Percentiles rank a stretch among this genome's conserved stretches.
Evolutionary conservation across 805 yeast genomes (phyloP).

Genomic region (Candida methanosorbosa): DNA sequence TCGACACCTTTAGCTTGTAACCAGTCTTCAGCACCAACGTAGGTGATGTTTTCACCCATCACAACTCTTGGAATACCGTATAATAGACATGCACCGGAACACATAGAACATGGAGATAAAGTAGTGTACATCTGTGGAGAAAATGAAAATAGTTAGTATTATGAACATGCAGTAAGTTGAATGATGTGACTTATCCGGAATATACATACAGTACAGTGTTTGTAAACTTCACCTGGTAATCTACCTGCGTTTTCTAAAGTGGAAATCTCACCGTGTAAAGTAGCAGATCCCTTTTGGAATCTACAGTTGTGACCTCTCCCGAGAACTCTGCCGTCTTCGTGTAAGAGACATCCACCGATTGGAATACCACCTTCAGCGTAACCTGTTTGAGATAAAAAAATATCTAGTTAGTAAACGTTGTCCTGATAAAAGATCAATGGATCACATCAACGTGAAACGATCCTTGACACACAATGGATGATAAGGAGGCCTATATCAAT

Average conservation of each 20-base stretch:
- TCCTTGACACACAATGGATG: no score
- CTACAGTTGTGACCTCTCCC: slow-evolving; percentile 91
- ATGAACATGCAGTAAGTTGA: neutral
- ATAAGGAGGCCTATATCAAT: neutral
- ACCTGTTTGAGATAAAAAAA: slow-evolving; percentile 38
- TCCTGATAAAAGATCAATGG: no score
- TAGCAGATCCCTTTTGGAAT: slow-evolving; percentile 76
- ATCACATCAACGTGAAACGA: no score
- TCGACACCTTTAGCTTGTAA: slow-evolving; percentile 62
- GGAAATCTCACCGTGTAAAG: slow-evolving; percentile 87
- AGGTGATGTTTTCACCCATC: slow-evolving; percentile 80
- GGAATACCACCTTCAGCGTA: slow-evolving; percentile 86
- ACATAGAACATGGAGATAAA: slow-evolving; percentile 90
- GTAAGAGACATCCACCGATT: slow-evolving; percentile 70
- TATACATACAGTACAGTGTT: slow-evolving; percentile 54
- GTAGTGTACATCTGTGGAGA: slow-evolving; percentile 70
- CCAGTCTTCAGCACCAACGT: slow-evolving; percentile 76
- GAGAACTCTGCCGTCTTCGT: slow-evolving; percentile 68
- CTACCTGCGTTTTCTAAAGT: slow-evolving; percentile 90
- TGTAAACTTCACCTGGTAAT: slow-evolving; percentile 68
- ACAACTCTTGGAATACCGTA: slow-evolving; percentile 86
- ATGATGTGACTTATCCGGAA: neutral
- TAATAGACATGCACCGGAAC: slow-evolving; percentile 86
- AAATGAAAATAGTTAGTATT: no score
- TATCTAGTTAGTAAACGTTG: no score